Evolutionary conservation across 2,329 filamentous ascomycete genomes (phyloP).

Genomic region (Piedraia hortae): DNA sequence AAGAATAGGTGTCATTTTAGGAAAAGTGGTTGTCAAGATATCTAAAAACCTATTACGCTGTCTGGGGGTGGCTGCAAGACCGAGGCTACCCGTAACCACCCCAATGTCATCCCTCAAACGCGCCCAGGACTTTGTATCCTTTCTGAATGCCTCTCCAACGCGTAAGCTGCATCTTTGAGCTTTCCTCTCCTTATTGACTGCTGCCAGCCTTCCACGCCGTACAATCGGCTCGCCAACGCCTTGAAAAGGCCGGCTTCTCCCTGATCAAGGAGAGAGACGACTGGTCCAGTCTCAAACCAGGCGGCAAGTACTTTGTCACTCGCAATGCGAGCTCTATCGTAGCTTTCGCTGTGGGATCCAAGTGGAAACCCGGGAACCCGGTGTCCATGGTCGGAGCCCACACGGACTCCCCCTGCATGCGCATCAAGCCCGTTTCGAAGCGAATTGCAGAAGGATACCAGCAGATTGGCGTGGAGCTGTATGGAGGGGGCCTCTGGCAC

Average conservation of each 20-base stretch:
- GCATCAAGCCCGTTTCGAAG: conserved; percentile 84
- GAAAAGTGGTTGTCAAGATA: no score
- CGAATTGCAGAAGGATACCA: conserved; percentile 65
- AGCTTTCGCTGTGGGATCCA: conserved; percentile 69
- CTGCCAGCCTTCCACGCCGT: conserved; percentile 73
- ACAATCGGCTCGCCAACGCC: conserved; percentile 42
- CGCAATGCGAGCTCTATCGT: conserved; percentile 80
- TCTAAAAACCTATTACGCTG: no score
- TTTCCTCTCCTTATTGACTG: not conserved
- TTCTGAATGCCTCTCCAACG: conserved; percentile 81
- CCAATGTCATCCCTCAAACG: conserved; percentile 18
- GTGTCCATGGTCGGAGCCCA: conserved; percentile 85
- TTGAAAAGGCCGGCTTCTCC: conserved; percentile 63
- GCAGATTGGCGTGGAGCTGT: conserved; percentile 88
- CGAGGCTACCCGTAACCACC: no score
- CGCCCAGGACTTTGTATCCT: conserved; percentile 67
- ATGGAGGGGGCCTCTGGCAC: conserved; percentile 91
- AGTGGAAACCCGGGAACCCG: conserved; percentile 78
- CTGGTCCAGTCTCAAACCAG: conserved; percentile 25
- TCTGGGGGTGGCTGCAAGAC: no score
- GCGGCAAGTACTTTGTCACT: conserved; percentile 89
- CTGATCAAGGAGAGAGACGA: conserved; percentile 35
- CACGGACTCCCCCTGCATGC: conserved; percentile 77
- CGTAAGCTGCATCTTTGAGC: conserved; percentile 29
- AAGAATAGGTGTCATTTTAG: no score